Evolutionary conservation across 768 basidiomycete species (phyloP).

Genomic region (Suillus brevipes): DNA sequence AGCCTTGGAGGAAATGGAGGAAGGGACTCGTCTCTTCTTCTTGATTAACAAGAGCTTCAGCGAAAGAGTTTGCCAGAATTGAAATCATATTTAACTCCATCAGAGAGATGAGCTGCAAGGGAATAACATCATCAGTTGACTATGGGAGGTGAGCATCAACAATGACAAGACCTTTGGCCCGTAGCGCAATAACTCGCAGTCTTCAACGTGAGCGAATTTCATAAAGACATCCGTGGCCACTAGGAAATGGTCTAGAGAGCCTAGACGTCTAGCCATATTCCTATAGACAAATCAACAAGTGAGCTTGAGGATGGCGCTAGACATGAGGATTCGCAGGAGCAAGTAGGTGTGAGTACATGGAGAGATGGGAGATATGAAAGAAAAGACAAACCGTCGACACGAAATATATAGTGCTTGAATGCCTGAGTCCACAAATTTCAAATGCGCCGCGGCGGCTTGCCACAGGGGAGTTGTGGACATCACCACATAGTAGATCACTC

Average conservation of each 20-base stretch:
- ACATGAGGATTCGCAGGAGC: not conserved
- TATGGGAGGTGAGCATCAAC: conserved; percentile 4
- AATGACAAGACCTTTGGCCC: conserved; percentile 25
- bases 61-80: not conserved
- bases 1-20: no score
- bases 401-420: conserved; percentile 20
- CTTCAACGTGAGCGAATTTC: conserved; percentile 17
- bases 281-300: conserved; percentile 26
- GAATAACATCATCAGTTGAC: conserved; percentile 3
- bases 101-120: conserved; percentile 45
- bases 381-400: conserved; percentile 12
- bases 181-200: conserved; percentile 24
- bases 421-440: not conserved
- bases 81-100: conserved; percentile 45
- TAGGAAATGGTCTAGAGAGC: conserved; percentile 28
- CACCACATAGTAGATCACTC: no score
- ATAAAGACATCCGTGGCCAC: conserved; percentile 27
- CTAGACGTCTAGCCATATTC: conserved; percentile 27
- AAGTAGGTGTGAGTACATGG: not conserved
- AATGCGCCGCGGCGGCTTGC: not conserved
- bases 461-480: no score
- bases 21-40: no score
- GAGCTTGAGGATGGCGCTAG: conserved; percentile 13
- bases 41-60: conserved; percentile 18
- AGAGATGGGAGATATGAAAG: conserved; percentile 9